Evolutionary conservation across 2,329 filamentous ascomycete genomes (phyloP).

Genomic region (Acephala macrosclerotiorum): DNA sequence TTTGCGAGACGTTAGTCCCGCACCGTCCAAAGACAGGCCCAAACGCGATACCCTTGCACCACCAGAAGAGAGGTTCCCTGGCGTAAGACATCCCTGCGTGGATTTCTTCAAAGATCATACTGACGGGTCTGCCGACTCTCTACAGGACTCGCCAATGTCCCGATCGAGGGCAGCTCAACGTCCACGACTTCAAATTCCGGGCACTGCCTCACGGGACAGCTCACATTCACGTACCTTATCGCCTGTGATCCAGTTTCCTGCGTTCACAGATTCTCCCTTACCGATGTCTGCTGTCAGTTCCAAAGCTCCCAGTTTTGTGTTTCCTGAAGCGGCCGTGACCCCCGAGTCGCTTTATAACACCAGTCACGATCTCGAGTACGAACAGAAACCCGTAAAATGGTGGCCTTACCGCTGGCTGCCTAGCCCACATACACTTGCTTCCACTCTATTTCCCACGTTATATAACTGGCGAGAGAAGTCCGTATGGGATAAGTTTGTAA

Average conservation of each 20-base stretch:
- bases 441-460: constrained; percentile 87
- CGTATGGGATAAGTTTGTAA: constrained; percentile 84
- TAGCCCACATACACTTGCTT: constrained; percentile 72
- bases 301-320: constrained; percentile 40
- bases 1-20: constrained; percentile 46
- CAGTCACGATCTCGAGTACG: constrained; percentile 29
- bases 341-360: constrained; percentile 36
- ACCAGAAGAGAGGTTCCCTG: constrained; percentile 48
- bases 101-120: constrained; percentile 45
- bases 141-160: constrained; percentile 28
- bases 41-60: constrained; percentile 51
- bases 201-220: constrained; percentile 39
- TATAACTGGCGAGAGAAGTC: constrained; percentile 82
- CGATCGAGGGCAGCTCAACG: constrained; percentile 29
- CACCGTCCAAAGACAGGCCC: constrained; percentile 34
- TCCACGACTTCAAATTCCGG: constrained; percentile 41
- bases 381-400: constrained; percentile 63
- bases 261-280: constrained; percentile 43
- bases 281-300: constrained; percentile 40
- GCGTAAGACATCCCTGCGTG: constrained; percentile 38
- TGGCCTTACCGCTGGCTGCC: constrained; percentile 83
- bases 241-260: constrained; percentile 42
- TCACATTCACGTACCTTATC: constrained; percentile 38
- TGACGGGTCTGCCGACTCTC: constrained; percentile 28
- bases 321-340: constrained; percentile 38